Base-by-base conservation (phyloP, 2,329 filamentous ascomycete species). In the Neopestalotiopsis clavispora region DNA sequence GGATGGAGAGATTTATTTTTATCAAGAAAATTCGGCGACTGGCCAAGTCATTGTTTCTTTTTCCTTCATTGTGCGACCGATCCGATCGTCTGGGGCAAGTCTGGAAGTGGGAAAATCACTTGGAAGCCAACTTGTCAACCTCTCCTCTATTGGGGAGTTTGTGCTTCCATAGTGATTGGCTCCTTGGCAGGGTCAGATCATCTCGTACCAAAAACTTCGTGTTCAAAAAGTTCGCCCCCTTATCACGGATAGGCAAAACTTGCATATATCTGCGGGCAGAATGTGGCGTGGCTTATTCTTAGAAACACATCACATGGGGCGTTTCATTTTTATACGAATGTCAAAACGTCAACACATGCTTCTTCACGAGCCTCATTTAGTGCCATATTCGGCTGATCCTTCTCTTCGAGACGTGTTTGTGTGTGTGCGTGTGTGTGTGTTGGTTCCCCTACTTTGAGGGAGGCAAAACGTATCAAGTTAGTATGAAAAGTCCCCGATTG, bases 211-310 rank as follows among this genome's bases (percentile, higher is more conserved):
- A 28, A 28, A 28, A 28, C 23, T 28, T 28, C 23, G 23, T 28
- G 23, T 28, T 28, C 23, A 28, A 28, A 28, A 28, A 28, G 23
- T 28, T 28, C 23, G 23, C 23, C 23, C 23, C 23, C 23, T 28
- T 28, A 28, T 28, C 23, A 28, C 23, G 23, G 23, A 28, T 28
- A 28, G 23, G 23, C 23, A 28, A 49, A n/a, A 45, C 4, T 45
- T 49, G 42, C 42, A 14, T n/a, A 14, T 49, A 14, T 13, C 42
- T 49, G 17, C 30, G 10, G 20, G 57, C 57, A 30, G 49, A 28
- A 66, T 57, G 63, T 57, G 49, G 63, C 49, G 45, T 28, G 30
- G 63, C 63, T 56, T 66, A 66, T 66, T 66, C 63, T 66, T 66
- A 66, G 63, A 66, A 66, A 66, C 30, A 66, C 5, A 17, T 40